phyloP scores from a whole-genome alignment of 2,329 filamentous ascomycete species.

The Phaeosphaeria sp. region DNA sequence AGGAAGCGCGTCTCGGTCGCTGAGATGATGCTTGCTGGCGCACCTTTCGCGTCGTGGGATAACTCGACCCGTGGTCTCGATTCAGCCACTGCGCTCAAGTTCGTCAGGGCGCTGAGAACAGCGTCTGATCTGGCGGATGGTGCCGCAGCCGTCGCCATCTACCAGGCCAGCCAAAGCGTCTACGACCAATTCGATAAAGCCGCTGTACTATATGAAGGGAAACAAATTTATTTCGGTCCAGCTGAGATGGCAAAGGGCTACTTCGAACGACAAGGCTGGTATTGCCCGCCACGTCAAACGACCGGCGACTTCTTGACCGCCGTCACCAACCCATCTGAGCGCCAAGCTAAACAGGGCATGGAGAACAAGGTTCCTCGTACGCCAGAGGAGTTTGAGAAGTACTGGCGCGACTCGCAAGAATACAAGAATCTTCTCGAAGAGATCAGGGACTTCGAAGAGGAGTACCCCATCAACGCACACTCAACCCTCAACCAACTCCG shows the following conservation, averaged over 20 bases:
- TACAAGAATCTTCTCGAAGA: slow-evolving; percentile 52
- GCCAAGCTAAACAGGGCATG: slow-evolving; percentile 50
- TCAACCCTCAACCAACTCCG: slow-evolving; percentile 39
- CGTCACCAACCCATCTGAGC: slow-evolving; percentile 62
- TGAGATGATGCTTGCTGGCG: slow-evolving; percentile 55
- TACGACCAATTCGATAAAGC: slow-evolving; percentile 76
- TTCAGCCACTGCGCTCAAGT: slow-evolving; percentile 63
- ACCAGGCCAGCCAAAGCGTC: slow-evolving; percentile 58
- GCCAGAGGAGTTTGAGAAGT: slow-evolving; percentile 55
- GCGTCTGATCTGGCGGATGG: slow-evolving; percentile 58
- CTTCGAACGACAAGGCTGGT: slow-evolving; percentile 73
- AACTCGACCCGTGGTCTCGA: slow-evolving; percentile 52
- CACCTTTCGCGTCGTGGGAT: slow-evolving; percentile 53
- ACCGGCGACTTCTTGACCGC: slow-evolving; percentile 79
- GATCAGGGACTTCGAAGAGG: slow-evolving; percentile 58
- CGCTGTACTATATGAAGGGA: slow-evolving; percentile 75
- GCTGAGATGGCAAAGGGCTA: slow-evolving; percentile 65
- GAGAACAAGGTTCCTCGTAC: slow-evolving; percentile 56
- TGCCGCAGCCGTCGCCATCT: slow-evolving; percentile 64
- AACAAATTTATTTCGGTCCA: slow-evolving; percentile 78
- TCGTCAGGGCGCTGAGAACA: slow-evolving; percentile 60
- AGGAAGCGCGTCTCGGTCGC: slow-evolving; percentile 68
- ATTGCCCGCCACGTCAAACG: slow-evolving; percentile 71
- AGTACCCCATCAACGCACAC: slow-evolving; percentile 53
- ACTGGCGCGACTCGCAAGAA: slow-evolving; percentile 62